Conservation (phyloP, 2,329 filamentous ascomycete species). For the Berkeleyomyces basicola region DNA sequence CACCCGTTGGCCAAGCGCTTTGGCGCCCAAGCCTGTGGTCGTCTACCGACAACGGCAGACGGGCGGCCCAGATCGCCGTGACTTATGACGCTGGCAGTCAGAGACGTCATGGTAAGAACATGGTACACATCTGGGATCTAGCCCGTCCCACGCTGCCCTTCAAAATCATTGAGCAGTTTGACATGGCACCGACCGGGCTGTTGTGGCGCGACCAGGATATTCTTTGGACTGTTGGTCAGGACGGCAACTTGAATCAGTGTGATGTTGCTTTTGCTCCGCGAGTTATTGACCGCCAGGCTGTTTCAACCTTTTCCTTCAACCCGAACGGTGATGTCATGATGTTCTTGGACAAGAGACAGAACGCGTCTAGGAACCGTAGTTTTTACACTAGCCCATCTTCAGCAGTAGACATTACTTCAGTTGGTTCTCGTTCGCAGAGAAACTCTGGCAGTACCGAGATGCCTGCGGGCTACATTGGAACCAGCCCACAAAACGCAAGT, state of each 20-base stretch:
- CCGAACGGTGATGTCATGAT: slow-evolving; percentile 41
- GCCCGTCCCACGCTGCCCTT: slow-evolving; percentile 50
- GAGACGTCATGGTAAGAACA: slow-evolving; percentile 37
- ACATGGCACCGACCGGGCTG: slow-evolving; percentile 38
- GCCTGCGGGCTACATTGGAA: slow-evolving; percentile 28
- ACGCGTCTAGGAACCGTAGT: slow-evolving; percentile 13
- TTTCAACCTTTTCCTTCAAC: slow-evolving; percentile 45
- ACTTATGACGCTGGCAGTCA: slow-evolving; percentile 41
- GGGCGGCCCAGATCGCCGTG: slow-evolving; percentile 45
- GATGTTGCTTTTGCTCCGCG: slow-evolving; percentile 48
- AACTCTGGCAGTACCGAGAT: slow-evolving; percentile 21
- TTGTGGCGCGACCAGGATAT: slow-evolving; percentile 50
- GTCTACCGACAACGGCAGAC: slow-evolving; percentile 41
- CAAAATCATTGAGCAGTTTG: slow-evolving; percentile 46
- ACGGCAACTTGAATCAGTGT: slow-evolving; percentile 46
- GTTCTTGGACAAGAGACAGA: slow-evolving; percentile 42
- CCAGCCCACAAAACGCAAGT: slow-evolving; percentile 32
- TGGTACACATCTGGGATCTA: slow-evolving; percentile 53
- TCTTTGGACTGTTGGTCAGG: slow-evolving; percentile 47
- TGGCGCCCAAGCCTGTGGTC: slow-evolving; percentile 52
- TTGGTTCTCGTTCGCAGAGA: slow-evolving; percentile 24
- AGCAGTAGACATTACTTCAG: not conserved
- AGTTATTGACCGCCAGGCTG: slow-evolving; percentile 43
- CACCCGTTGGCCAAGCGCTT: slow-evolving; percentile 39
- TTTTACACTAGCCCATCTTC: not conserved